These are phyloP conservation scores for Amylocystis lapponica DNA, from an alignment of 768 basidiomycete species.

Conservation along the genomic window DNA sequence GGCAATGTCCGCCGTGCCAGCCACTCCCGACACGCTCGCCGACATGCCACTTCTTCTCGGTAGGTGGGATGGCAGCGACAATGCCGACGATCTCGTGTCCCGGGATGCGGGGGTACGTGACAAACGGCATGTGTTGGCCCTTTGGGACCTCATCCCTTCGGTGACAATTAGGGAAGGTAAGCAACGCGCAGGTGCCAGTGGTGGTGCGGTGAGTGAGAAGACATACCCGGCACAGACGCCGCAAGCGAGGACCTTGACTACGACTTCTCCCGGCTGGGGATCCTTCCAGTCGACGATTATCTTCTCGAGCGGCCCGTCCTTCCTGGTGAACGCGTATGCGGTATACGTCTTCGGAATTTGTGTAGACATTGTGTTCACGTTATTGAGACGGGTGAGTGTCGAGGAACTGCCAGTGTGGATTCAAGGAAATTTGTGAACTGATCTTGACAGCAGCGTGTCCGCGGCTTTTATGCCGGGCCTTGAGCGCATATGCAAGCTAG, in stretches of 20 bases:
- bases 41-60: conserved; percentile 17
- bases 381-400: no score
- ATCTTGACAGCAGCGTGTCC: no score
- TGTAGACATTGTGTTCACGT: no score
- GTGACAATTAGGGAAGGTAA: neutral
- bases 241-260: conserved; percentile 22
- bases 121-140: neutral
- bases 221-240: conserved; percentile 22
- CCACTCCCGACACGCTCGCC: conserved; percentile 26
- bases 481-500: no score
- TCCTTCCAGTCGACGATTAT: conserved; percentile 14
- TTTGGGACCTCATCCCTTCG: conserved; percentile 4
- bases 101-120: conserved; percentile 18
- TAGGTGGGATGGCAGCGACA: conserved; percentile 15
- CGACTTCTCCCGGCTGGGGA: conserved; percentile 16
- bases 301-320: conserved; percentile 11
- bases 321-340: conserved; percentile 13
- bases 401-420: no score
- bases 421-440: no score
- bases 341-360: conserved; percentile 14
- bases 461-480: no score
- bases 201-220: no score
- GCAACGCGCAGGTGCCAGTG: neutral
- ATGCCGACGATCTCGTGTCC: conserved; percentile 25
- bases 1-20: conserved; percentile 25